Conservation (phyloP, 225 moss, liverwort and hornwort species). For the Polytrichum formosum region DNA sequence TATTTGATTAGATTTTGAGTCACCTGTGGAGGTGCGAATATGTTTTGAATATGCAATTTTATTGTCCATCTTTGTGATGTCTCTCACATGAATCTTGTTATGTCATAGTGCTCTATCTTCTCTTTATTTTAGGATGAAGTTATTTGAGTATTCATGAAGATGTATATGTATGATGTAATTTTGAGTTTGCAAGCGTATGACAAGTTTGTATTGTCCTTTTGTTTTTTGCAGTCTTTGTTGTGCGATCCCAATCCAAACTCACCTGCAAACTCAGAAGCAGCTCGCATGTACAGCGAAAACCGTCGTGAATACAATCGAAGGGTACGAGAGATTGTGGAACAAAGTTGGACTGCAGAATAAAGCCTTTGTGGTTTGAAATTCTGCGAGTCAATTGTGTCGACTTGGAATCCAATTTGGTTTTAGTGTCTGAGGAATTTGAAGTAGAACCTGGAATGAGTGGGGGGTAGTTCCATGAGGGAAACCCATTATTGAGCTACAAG, state of each 20-base stretch:
- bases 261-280: slow-evolving; percentile 98
- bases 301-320: slow-evolving; percentile 97
- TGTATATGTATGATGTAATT: no score
- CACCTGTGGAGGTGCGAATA: no score
- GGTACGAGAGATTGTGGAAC: slow-evolving; percentile 98
- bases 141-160: no score
- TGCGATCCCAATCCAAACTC: slow-evolving; percentile 99
- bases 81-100: no score
- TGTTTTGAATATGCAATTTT: no score
- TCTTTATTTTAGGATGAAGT: no score
- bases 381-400: slow-evolving; percentile 18
- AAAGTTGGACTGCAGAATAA: slow-evolving; percentile 99
- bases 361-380: slow-evolving; percentile 7
- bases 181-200: no score
- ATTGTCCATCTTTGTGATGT: no score
- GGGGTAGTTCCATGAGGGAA: slow-evolving; percentile 18
- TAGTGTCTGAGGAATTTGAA: slow-evolving; percentile 17
- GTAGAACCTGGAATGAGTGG: neutral
- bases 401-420: slow-evolving; percentile 17
- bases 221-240: slow-evolving; percentile 76
- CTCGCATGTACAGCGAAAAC: slow-evolving; percentile 99
- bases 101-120: no score
- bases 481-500: slow-evolving; percentile 22
- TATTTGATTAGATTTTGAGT: no score
- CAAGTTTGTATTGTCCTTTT: neutral